Base-by-base conservation (phyloP, 2,329 filamentous ascomycete species). In the Aspergillus sp. region DNA sequence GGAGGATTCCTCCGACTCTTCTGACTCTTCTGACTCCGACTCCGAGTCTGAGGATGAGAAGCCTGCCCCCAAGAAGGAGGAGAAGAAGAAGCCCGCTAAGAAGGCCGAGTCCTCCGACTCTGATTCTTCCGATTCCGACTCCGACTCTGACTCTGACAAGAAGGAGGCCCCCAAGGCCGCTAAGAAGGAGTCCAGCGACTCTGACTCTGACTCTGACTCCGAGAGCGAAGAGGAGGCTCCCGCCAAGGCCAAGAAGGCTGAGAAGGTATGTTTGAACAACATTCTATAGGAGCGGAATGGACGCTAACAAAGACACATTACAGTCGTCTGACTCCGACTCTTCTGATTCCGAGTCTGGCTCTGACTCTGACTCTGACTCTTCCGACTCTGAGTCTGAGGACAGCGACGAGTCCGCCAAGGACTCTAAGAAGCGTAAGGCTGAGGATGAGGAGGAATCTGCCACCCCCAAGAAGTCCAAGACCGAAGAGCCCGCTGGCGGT, bases 401-500 rank as follows among this genome's bases (percentile, higher is more conserved):
- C 9, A 72, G 68, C 50, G 66, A 73, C 56, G 69, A 74, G 54
- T 65, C 67, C 53, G 61, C 67, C 61, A 73, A 75, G 66, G 65
- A 69, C 55, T 71, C 70, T 66, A 73, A 78, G 73, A 82, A 82
- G 74, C 80, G 80, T 69, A 82, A 82, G 75, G 79, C 80, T 24
- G 76, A 82, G 58, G 72, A 82, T 58, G 72, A 76, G 10, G 79
- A 80, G 51, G 68, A 74, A 52, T 71, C 73, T 12, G 63, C 79
- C 45, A 69, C 69, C 32, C 69, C 78, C 55, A 83, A 84, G 75
- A 91, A 92, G 84, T 78, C 85, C 71, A 92, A 91, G 87, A 75
- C 75, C 36, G 76, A 77, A 55, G 70, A 69, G 31, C 62, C 64
- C 26, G 66, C 69, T 49, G 63, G 69, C 56, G 72, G 71, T 63